A percentile compares a stretch with the other conserved stretches of the same genome.
phyloP scores from a whole-genome alignment of 208 protist genomes.

The Trypanosoma melophagium region DNA sequence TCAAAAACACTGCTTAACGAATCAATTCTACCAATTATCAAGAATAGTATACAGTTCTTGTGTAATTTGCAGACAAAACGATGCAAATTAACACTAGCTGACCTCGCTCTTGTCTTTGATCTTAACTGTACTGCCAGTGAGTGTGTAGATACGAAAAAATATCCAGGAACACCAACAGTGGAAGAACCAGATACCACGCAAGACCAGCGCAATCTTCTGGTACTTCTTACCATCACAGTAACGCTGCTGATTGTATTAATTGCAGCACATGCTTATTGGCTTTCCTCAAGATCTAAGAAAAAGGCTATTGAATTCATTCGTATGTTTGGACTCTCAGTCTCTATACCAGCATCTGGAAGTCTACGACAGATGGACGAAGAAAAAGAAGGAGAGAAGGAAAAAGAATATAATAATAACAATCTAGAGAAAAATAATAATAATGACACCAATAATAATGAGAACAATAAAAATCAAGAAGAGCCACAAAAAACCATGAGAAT shows the following conservation, averaged over 20 bases:
- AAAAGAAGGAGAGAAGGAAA: no score
- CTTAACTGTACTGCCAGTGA: conserved; percentile 66
- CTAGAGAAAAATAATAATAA: no score
- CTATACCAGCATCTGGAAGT: background rate
- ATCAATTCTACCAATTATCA: conserved; percentile 53
- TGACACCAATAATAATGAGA: no score
- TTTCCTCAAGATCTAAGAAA: conserved; percentile 29
- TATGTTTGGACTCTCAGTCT: conserved; percentile 46
- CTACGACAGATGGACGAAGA: background rate
- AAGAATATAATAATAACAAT: background rate
- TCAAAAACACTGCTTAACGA: conserved; percentile 51
- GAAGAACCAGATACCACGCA: background rate
- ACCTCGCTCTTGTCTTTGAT: conserved; percentile 68
- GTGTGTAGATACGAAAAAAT: conserved; percentile 61
- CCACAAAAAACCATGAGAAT: background rate
- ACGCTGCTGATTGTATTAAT: conserved; percentile 32
- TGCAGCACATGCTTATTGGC: conserved; percentile 36
- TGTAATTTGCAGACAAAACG: conserved; percentile 34
- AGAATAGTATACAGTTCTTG: conserved; percentile 53
- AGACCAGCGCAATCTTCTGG: conserved; percentile 9
- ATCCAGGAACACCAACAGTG: conserved; percentile 33
- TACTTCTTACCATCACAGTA: conserved; percentile 10
- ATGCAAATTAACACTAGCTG: conserved; percentile 59
- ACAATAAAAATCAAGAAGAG: background rate
- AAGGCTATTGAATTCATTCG: conserved; percentile 54